Base-by-base conservation (phyloP, 768 basidiomycete genomes). In the Pleurotus salmoneostramineus region DNA sequence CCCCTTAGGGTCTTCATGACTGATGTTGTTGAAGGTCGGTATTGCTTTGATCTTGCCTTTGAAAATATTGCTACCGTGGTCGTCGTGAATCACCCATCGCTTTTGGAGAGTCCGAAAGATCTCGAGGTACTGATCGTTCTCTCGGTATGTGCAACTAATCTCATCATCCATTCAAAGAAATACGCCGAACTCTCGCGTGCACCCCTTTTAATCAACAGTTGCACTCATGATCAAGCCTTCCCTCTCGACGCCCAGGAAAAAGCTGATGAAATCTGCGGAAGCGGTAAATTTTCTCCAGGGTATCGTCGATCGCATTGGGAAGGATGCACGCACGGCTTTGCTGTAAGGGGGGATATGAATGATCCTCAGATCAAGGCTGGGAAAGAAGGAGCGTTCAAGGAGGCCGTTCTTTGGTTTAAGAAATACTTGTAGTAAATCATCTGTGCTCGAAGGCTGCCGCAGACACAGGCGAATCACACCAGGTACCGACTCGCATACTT, bases 161-260 rank as follows among this genome's bases (percentile, higher is more conserved):
- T 45, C 15, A 71, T 33, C 78, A 76, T 60, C 64, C 65, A 57
- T 60, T 14, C 70, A 43, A 58, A 85, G 86, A 79, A 72, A 75
- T 83, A 83, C 66, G 62, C 70, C 49, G 55, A 63, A 1, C 61
- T 51, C 10, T 72, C 84, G 32, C 77, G 77, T 46, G 77, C 77
- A 1, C 85, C 87, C 17, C 75, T 89, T 31, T 76, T 90, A 40
- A 84, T 88, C 71, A 88, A 88, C 74, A 82, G 81, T 44, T 87
- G 87, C 71, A 74, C 79, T 34, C 40, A 65, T 34, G 85, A 88
- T 66, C 2, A 35, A 6, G 68, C 69, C 65, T 89, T 87, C 76
- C 80, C 83, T 5, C 50, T 37, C 1, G 78, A 79, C 42, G 52
- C 72, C 4, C 76, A 80, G 56, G 68, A 64, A 0, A 60, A 72